These are phyloP conservation scores for Aspergillus spinulosporus DNA, from an alignment of 2,329 filamentous ascomycete species.

Conservation along the genomic window DNA sequence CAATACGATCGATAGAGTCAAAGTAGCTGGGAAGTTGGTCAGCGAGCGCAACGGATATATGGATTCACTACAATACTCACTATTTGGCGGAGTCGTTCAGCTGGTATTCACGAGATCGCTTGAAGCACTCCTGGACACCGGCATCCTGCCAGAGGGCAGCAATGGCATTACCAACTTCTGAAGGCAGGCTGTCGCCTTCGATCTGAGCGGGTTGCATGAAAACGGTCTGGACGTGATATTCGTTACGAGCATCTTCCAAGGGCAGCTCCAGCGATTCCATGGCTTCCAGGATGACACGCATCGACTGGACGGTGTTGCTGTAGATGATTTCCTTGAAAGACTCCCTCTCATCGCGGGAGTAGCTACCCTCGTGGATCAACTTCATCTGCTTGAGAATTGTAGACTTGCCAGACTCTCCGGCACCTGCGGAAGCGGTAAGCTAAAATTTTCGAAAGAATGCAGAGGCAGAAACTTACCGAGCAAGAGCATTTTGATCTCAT, in stretches of 20 bases:
- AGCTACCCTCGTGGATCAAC: slow-evolving; percentile 97
- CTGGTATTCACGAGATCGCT: slow-evolving; percentile 92
- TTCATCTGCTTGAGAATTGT: slow-evolving; percentile 98
- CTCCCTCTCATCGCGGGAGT: slow-evolving; percentile 82
- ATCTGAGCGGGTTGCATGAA: slow-evolving; percentile 99
- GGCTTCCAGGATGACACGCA: slow-evolving; percentile 69
- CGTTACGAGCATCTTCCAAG: slow-evolving; percentile 85
- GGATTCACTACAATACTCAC: slow-evolving; percentile 55
- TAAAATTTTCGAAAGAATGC: slow-evolving; percentile 11
- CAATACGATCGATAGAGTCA: slow-evolving; percentile 89
- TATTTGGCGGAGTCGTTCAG: slow-evolving; percentile 96
- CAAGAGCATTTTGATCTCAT: slow-evolving; percentile 99
- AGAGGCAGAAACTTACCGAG: slow-evolving; percentile 66
- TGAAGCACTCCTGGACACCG: slow-evolving; percentile 92
- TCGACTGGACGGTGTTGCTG: slow-evolving; percentile 69
- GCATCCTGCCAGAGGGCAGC: slow-evolving; percentile 90
- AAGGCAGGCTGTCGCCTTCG: slow-evolving; percentile 87
- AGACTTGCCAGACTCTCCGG: slow-evolving; percentile 96
- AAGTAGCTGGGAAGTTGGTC: slow-evolving; percentile 71
- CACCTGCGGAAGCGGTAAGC: slow-evolving; percentile 58
- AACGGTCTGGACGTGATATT: slow-evolving; percentile 97
- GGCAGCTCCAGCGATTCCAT: slow-evolving; percentile 73
- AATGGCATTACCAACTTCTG: slow-evolving; percentile 90
- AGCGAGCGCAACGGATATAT: neutral
- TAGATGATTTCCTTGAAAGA: slow-evolving; percentile 72